Base-by-base conservation (phyloP, 768 basidiomycete species). In the Podaxis carcinomalis region DNA sequence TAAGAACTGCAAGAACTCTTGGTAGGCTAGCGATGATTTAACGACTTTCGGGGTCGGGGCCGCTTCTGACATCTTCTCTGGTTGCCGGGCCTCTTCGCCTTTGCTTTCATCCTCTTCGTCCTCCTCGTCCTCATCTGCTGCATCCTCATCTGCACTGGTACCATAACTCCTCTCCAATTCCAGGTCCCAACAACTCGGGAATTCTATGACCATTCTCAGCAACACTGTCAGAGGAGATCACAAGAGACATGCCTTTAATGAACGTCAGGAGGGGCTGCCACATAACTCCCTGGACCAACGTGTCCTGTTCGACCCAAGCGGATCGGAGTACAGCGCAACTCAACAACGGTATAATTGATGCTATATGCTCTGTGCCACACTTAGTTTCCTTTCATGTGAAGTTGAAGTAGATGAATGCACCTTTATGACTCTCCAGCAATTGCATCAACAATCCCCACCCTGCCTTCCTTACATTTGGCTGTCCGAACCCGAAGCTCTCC, bases 1-100 rank as follows among this genome's bases (percentile, higher is more conserved):
- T 21, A 98, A 81, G 75, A 95, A 97, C 39, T 80, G 81, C 21
- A 94, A 75, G 72, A 98, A 95, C 52, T 89, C 86, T 13, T 67
- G 71, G 68, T 90, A 96, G 2, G 86, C 83, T 23, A 68, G 67
- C 9, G 80, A 83, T 9, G 28, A 9, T 36, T 32, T 51, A 23
- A 57, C 39, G 1, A 56, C 23, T 25, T 64, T 47, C 4, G 56
- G 37, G 37, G 40, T 23, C 35, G 47, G 39, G n/a, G 13, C 40
- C n/a, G 52, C 50, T 16, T 51, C 36, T 23, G 19, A 32, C 0
- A 40, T 59, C 25, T 25, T 13, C 47, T 62, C 39, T 6, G 39
- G 35, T 4, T 60, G n/a, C 40, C 9, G 50, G 44, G 47, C 56
- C 32, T 64, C 63, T 5, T 71, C 70, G 25, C 67, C 67, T 10